phyloP scores from a whole-genome alignment of 1,284 basidiomycete genomes.

The Pterula multifida region DNA sequence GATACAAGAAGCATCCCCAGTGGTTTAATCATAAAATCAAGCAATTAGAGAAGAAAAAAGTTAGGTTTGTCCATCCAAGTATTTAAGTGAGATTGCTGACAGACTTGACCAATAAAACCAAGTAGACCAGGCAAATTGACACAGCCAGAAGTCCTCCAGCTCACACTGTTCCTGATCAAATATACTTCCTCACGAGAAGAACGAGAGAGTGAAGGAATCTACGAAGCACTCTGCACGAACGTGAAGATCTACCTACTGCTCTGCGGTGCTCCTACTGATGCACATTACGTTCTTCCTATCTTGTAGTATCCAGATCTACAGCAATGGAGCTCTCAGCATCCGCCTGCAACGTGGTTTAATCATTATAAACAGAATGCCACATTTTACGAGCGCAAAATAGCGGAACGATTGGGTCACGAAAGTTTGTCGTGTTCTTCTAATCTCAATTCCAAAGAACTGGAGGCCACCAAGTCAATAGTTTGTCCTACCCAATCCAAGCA shows the following conservation, averaged over 20 bases:
- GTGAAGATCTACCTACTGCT: neutral
- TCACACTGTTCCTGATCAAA: neutral
- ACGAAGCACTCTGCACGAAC: neutral
- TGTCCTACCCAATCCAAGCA: neutral
- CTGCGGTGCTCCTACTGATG: neutral
- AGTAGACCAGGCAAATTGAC: neutral
- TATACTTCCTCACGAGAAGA: neutral
- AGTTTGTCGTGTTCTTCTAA: too few relatives aligned
- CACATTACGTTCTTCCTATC: neutral
- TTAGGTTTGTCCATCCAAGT: neutral
- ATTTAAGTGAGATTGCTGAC: neutral
- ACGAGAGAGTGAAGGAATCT: neutral
- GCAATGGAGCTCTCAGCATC: neutral
- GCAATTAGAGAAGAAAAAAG: neutral
- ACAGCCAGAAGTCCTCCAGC: neutral
- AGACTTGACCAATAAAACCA: neutral
- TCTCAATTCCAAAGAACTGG: neutral
- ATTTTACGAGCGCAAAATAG: neutral
- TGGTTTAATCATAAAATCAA: neutral
- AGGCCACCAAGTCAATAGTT: neutral
- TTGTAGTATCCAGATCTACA: neutral
- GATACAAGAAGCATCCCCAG: neutral
- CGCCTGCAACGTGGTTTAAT: neutral
- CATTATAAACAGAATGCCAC: neutral
- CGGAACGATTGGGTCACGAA: too few relatives aligned